phyloP scores from a whole-genome alignment of 805 yeast species.

The Dipodascus albidus region DNA sequence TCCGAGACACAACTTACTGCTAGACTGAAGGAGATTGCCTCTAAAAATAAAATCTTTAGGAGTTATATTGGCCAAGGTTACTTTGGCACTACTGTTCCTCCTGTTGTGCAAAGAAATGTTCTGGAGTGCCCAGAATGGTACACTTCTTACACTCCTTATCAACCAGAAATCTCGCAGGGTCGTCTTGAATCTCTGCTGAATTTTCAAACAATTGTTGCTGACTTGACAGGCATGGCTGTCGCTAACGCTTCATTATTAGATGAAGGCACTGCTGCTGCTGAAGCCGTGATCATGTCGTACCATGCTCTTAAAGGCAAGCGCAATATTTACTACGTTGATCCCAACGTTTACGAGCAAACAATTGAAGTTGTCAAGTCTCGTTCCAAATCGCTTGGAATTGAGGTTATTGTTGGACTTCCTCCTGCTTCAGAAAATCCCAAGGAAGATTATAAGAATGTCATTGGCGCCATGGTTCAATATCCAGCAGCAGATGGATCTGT shows the following conservation, averaged over 20 bases:
- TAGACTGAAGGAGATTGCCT: slow-evolving; percentile 57
- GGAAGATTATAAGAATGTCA: slow-evolving; percentile 31
- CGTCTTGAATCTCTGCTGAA: slow-evolving; percentile 82
- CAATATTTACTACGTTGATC: slow-evolving; percentile 57
- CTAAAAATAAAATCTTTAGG: slow-evolving; percentile 59
- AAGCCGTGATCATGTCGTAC: slow-evolving; percentile 82
- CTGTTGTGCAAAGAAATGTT: slow-evolving; percentile 85
- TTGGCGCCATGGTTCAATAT: slow-evolving; percentile 84
- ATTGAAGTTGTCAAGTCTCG: slow-evolving; percentile 67
- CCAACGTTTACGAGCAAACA: slow-evolving; percentile 76
- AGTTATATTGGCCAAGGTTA: slow-evolving; percentile 91
- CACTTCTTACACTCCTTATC: slow-evolving; percentile 97
- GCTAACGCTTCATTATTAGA: slow-evolving; percentile 92
- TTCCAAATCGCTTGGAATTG: slow-evolving; percentile 62
- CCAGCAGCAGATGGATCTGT: slow-evolving; percentile 80
- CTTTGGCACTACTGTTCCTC: slow-evolving; percentile 80
- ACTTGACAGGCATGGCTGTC: slow-evolving; percentile 86
- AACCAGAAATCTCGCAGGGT: slow-evolving; percentile 97
- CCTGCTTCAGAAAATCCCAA: slow-evolving; percentile 26
- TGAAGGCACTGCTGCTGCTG: slow-evolving; percentile 97
- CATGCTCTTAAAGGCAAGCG: slow-evolving; percentile 58
- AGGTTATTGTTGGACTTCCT: slow-evolving; percentile 47
- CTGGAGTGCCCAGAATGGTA: slow-evolving; percentile 97
- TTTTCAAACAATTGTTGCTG: slow-evolving; percentile 84
- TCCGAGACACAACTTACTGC: slow-evolving; percentile 72